Evolutionary conservation across 148 eudicot genomes (phyloP).

Genomic region (Nyssa sinensis): DNA sequence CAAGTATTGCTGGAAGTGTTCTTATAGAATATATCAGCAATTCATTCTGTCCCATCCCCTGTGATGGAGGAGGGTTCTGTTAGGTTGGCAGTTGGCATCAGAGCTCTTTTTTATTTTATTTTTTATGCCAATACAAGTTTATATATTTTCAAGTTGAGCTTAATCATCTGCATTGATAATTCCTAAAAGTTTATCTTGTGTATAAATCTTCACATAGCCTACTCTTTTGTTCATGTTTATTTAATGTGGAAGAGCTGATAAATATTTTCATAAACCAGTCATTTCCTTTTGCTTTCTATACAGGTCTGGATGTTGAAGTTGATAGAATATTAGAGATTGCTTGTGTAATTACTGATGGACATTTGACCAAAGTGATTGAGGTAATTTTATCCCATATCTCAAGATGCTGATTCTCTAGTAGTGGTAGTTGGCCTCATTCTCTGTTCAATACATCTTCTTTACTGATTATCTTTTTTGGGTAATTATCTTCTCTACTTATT

Average conservation of each 20-base stretch:
- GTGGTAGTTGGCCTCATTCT: neutral
- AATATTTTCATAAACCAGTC: neutral
- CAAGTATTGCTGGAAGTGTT: neutral
- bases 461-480: neutral
- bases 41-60: neutral
- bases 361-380: conserved; percentile 63
- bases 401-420: neutral
- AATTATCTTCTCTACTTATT: neutral
- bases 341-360: conserved; percentile 76
- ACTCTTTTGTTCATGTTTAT: neutral
- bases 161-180: neutral
- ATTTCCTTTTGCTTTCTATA: conserved; percentile 13
- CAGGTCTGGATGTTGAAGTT: conserved; percentile 69
- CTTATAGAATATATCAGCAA: neutral
- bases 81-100: neutral
- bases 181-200: neutral
- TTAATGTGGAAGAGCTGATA: neutral
- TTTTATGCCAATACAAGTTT: neutral
- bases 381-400: conserved; percentile 22
- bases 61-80: neutral
- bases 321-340: conserved; percentile 86
- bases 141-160: neutral
- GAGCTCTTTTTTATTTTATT: neutral
- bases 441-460: neutral
- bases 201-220: neutral